These are phyloP conservation scores for Epichloe festucae DNA, from an alignment of 2,329 filamentous ascomycete genomes.

Conservation along the genomic window DNA sequence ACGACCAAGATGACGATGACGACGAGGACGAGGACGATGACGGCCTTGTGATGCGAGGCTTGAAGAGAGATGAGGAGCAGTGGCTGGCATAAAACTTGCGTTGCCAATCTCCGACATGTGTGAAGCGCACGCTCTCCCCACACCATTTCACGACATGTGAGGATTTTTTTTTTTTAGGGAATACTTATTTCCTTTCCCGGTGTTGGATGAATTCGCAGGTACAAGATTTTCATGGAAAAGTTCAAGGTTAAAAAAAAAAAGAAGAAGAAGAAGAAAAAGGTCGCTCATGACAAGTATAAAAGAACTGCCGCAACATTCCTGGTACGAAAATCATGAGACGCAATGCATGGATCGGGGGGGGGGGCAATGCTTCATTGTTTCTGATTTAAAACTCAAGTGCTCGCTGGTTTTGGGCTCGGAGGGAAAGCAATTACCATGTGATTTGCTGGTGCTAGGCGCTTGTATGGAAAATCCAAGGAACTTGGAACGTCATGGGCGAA, in stretches of 20 bases:
- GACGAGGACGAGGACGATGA: slow-evolving; percentile 43
- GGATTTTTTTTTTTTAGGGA: not conserved
- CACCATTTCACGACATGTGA: not conserved
- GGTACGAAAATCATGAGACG: not conserved
- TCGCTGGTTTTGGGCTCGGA: not conserved
- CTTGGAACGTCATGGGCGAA: too few relatives aligned
- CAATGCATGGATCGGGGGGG: not conserved
- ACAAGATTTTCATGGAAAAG: not conserved
- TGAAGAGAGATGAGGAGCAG: slow-evolving; percentile 44
- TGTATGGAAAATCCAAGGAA: too few relatives aligned
- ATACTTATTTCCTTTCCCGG: not conserved
- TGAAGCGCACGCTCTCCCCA: not conserved
- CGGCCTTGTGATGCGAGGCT: slow-evolving; percentile 42
- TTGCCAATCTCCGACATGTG: not conserved
- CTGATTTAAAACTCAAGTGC: not conserved
- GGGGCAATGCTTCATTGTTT: not conserved
- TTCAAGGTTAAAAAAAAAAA: not conserved
- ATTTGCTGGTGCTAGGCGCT: too few relatives aligned
- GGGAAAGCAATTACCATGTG: not conserved
- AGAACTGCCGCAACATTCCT: not conserved
- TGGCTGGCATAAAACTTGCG: slow-evolving; percentile 35
- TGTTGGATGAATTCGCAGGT: not conserved
- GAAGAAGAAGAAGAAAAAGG: not conserved
- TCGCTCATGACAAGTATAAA: not conserved
- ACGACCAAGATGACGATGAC: slow-evolving; percentile 29